Conservation (phyloP, 495 filamentous ascomycete genomes). For the Aspergillus haitiensis region DNA sequence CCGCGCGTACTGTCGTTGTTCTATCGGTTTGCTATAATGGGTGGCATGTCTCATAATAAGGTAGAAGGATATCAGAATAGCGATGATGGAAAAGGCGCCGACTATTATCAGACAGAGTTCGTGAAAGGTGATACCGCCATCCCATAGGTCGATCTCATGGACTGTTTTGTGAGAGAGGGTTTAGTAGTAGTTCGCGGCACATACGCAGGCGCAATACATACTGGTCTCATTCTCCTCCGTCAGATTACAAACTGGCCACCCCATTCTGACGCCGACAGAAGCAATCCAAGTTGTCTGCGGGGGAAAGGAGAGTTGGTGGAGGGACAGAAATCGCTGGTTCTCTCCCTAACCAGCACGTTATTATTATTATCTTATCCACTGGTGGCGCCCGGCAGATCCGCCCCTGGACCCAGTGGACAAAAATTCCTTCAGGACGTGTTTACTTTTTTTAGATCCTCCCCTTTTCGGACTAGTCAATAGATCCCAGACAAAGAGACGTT, state of each 20-base stretch:
- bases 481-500: too few relatives aligned
- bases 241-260: constrained; percentile 52
- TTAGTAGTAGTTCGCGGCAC: constrained; percentile 14
- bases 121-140: constrained; percentile 52
- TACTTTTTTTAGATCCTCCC: constrained; percentile 4
- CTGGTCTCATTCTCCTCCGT: constrained; percentile 48
- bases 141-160: constrained; percentile 47
- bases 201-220: constrained; percentile 24
- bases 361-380: constrained; percentile 7
- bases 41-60: constrained; percentile 75
- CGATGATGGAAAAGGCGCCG: constrained; percentile 48
- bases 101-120: constrained; percentile 48
- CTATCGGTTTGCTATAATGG: constrained; percentile 78
- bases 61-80: constrained; percentile 42
- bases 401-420: constrained; percentile 17
- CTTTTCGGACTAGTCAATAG: too few relatives aligned
- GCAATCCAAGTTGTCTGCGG: constrained; percentile 1
- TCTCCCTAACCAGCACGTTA: background rate
- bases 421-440: constrained; percentile 1
- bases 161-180: constrained; percentile 26
- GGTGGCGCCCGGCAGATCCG: constrained; percentile 13
- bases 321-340: constrained; percentile 5
- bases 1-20: constrained; percentile 77
- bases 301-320: constrained; percentile 1
- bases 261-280: constrained; percentile 35